Evolutionary conservation across 2,329 filamentous ascomycete genomes (phyloP).

Genomic region (Alternaria solani): DNA sequence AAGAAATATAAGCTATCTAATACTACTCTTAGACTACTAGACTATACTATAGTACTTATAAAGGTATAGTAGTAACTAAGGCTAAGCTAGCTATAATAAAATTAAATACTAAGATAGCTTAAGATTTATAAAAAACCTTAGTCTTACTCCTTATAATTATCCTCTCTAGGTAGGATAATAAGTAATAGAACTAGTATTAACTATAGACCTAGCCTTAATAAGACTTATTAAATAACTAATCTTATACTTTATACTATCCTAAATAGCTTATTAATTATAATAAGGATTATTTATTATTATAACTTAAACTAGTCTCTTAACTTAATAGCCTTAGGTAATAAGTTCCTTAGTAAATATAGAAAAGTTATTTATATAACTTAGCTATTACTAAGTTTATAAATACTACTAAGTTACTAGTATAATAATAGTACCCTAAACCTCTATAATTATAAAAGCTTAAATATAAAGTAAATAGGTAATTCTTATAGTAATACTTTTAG

Average conservation of each 20-base stretch:
- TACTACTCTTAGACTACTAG: conserved; percentile 9
- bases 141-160: neutral
- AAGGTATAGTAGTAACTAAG: conserved; percentile 4
- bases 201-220: neutral
- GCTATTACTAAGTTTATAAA: neutral
- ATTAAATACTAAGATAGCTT: neutral
- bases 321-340: neutral
- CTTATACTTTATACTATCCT: conserved; percentile 5
- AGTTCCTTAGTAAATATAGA: conserved; percentile 3
- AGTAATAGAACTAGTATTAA: neutral
- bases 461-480: conserved; percentile 17
- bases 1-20: too few species aligned
- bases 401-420: conserved; percentile 6
- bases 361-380: conserved; percentile 8
- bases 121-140: neutral
- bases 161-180: neutral
- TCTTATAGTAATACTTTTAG: conserved; percentile 12
- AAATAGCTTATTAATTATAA: conserved; percentile 2
- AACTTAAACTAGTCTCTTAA: neutral
- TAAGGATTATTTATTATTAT: neutral
- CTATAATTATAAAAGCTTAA: conserved; percentile 16
- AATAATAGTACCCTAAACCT: neutral
- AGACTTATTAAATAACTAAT: conserved; percentile 6
- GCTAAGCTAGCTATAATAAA: conserved; percentile 1
- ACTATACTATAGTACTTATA: conserved; percentile 7